A percentile compares a stretch with the other conserved stretches of the same genome.
Conservation (phyloP, 106 monocot genomes). For the Vanilla planifolia region DNA sequence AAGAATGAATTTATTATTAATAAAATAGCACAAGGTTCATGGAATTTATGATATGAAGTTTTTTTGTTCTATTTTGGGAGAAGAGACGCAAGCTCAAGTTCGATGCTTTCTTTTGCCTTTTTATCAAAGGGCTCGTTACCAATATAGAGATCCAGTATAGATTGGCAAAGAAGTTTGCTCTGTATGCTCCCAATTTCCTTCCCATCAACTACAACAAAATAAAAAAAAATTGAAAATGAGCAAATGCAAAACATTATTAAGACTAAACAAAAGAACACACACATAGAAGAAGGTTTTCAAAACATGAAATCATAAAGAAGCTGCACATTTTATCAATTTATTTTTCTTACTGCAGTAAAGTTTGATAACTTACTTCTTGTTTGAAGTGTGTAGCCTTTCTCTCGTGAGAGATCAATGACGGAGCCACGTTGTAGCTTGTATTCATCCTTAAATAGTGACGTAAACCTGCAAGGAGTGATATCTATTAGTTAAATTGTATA, state of each 20-base stretch:
- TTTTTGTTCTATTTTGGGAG: conserved; percentile 26
- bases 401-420: conserved; percentile 79
- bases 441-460: conserved; percentile 87
- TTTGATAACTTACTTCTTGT: conserved; percentile 76
- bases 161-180: conserved; percentile 83
- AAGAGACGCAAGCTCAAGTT: conserved; percentile 39
- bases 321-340: no score
- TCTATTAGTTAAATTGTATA: no score
- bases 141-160: conserved; percentile 85
- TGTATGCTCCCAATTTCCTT: conserved; percentile 75
- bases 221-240: neutral
- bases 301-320: no score
- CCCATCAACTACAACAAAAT: conserved; percentile 56
- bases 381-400: conserved; percentile 52
- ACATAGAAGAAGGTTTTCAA: no score
- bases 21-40: no score
- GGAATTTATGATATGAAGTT: no score
- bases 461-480: conserved; percentile 45
- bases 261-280: neutral
- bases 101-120: conserved; percentile 60
- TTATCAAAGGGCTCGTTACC: conserved; percentile 81
- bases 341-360: no score
- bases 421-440: conserved; percentile 78
- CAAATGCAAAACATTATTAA: neutral
- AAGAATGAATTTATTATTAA: no score